Percentiles rank a stretch among this genome's conserved stretches.
Evolutionary conservation across 768 basidiomycete genomes (phyloP).

Genomic region (Calocybe indica): DNA sequence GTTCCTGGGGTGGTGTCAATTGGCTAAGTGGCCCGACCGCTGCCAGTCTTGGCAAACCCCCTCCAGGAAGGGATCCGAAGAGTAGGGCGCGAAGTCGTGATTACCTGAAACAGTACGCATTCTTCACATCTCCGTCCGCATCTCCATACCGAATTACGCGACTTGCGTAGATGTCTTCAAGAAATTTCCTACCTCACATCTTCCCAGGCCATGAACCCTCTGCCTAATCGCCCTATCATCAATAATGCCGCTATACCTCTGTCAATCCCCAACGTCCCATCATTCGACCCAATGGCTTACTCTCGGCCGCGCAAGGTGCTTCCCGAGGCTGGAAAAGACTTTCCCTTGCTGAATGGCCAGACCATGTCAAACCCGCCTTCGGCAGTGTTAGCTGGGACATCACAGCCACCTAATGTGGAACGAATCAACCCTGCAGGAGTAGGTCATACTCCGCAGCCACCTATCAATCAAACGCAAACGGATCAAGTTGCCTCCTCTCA

Average conservation of each 20-base stretch:
- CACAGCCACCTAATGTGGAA: slow-evolving; percentile 40
- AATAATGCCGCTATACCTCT: slow-evolving; percentile 61
- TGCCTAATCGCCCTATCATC: slow-evolving; percentile 79
- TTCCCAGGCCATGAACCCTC: slow-evolving; percentile 93
- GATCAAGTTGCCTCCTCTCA: slow-evolving; percentile 28
- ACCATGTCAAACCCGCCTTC: slow-evolving; percentile 27
- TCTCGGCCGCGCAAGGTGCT: slow-evolving; percentile 79
- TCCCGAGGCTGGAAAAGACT: slow-evolving; percentile 72
- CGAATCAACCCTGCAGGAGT: slow-evolving; percentile 40
- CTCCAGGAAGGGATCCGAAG: slow-evolving; percentile 88
- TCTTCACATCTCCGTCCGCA: slow-evolving; percentile 3
- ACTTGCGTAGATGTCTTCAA: slow-evolving; percentile 72
- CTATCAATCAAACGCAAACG: slow-evolving; percentile 8
- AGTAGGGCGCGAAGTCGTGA: slow-evolving; percentile 91
- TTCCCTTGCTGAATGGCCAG: slow-evolving; percentile 58
- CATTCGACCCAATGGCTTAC: slow-evolving; percentile 68
- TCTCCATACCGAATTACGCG: slow-evolving; percentile 8
- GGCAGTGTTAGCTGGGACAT: too few species aligned
- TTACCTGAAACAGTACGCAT: slow-evolving; percentile 89
- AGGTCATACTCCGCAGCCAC: slow-evolving; percentile 31
- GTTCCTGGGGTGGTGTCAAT: slow-evolving; percentile 51
- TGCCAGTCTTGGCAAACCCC: slow-evolving; percentile 60
- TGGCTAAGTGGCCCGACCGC: slow-evolving; percentile 36
- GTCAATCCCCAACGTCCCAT: slow-evolving; percentile 63
- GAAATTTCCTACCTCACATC: slow-evolving; percentile 98